Evolutionary conservation across 495 filamentous ascomycete species (phyloP), one percentile per base, ranked within the genome.

Genomic region (Penicillium malachiteum): DNA sequence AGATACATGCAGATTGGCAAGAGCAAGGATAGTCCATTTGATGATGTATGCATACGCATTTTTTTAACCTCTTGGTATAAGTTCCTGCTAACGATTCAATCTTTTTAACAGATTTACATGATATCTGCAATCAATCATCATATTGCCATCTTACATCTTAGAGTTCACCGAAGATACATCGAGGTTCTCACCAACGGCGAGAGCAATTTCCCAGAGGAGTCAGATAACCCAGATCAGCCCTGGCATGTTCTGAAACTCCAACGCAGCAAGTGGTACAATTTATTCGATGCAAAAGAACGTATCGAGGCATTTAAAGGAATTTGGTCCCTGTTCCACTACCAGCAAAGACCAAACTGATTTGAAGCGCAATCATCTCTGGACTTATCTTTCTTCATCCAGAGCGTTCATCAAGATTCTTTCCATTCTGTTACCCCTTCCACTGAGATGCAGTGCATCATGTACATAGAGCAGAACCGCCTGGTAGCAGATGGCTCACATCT

Each of bases 101-200:
- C 32, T 47, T 7, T 18, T 48, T 42, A 26, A 26, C 21, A 96
- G 79, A 81, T 96, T 38, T 96, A 91, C 71, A 82, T 96, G 63
- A 62, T 96, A 46, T 91, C 87, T 44, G 82, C 85, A 3, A 73
- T 96, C 48, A 90, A 92, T 68, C 91, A 95, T 67, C 92, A 96
- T 56, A 69, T 96, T 38, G 82, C 82, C 50, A 81, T 96, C 45
- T 60, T 95, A 41, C 81, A 89, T 49, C 79, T 92, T 26, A 82
- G 87, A 30, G 82, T 96, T 45, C 90, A 91, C 53, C 71, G 73
- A 16, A 69, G 73, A 13, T 84, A 95, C 55, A 69, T 93, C 33
- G 80, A 81, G 0, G 67, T 74, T 43, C 66, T 88, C 32, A 77
- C 73, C 34, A 56, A 64, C 2, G 73, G 73, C 1, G 48, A 54